These are phyloP conservation scores for Talaromyces stipitatus DNA, from an alignment of 495 filamentous ascomycete species.

Conservation along the genomic window DNA sequence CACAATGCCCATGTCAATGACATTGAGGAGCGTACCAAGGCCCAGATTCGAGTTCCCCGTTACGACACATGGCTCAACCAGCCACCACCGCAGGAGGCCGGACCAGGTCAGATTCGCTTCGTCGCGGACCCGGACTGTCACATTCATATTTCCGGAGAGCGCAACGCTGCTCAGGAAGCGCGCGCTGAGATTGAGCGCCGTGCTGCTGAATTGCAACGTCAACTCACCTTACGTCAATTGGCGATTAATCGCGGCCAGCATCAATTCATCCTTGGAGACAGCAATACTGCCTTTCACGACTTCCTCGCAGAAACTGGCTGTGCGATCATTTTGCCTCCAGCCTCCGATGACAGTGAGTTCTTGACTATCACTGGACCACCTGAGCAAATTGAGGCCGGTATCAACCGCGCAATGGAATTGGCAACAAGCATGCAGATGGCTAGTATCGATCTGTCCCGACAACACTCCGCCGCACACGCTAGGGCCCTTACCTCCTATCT, in stretches of 20 bases:
- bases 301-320: conserved; percentile 90
- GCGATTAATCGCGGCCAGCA: conserved; percentile 72
- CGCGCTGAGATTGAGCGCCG: conserved; percentile 70
- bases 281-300: conserved; percentile 67
- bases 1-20: conserved; percentile 58
- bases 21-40: conserved; percentile 62
- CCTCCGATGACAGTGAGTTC: conserved; percentile 64
- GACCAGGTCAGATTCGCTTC: conserved; percentile 61
- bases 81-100: conserved; percentile 58
- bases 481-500: conserved; percentile 80
- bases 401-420: conserved; percentile 73
- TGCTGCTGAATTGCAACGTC: conserved; percentile 61
- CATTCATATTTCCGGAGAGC: conserved; percentile 83
- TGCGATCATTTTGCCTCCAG: conserved; percentile 68
- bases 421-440: conserved; percentile 74
- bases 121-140: conserved; percentile 54
- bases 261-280: conserved; percentile 83
- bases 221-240: conserved; percentile 63
- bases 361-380: conserved; percentile 77
- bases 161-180: conserved; percentile 69
- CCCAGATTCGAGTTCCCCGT: conserved; percentile 72
- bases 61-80: conserved; percentile 66
- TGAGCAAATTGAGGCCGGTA: conserved; percentile 60
- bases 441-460: conserved; percentile 67
- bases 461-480: conserved; percentile 76